phyloP scores from a whole-genome alignment of 2,329 filamentous ascomycete genomes.

The Colletotrichum sidae region DNA sequence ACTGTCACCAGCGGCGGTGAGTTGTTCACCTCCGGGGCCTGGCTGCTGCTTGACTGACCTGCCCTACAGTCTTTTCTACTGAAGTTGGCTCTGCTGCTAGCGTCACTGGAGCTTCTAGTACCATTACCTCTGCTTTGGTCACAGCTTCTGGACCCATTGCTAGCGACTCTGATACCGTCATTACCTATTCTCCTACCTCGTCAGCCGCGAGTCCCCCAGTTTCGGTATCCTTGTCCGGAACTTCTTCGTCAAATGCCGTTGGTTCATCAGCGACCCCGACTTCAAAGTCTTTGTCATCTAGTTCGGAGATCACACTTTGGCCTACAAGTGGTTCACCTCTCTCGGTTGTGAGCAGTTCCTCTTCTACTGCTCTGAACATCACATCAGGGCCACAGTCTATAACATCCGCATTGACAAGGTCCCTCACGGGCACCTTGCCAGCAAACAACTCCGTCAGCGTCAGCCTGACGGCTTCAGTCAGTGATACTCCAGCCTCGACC shows the following conservation, averaged over 20 bases:
- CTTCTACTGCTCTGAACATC: no score
- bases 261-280: neutral
- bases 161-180: neutral
- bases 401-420: neutral
- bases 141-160: neutral
- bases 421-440: neutral
- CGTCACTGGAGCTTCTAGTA: neutral
- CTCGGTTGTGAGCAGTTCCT: neutral
- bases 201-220: neutral
- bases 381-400: no score
- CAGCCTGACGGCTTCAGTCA: neutral
- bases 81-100: constrained; percentile 1
- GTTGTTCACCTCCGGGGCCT: neutral
- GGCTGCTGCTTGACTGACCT: neutral
- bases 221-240: neutral
- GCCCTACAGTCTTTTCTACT: constrained; percentile 1
- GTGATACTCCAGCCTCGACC: neutral
- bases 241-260: neutral
- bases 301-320: constrained; percentile 4
- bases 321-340: neutral
- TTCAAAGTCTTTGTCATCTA: neutral
- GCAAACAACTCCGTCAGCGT: neutral
- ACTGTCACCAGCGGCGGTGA: neutral
- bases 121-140: neutral
- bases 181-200: neutral